These are phyloP conservation scores for Amanita muscaria DNA, from an alignment of 768 basidiomycete genomes.

Conservation along the genomic window DNA sequence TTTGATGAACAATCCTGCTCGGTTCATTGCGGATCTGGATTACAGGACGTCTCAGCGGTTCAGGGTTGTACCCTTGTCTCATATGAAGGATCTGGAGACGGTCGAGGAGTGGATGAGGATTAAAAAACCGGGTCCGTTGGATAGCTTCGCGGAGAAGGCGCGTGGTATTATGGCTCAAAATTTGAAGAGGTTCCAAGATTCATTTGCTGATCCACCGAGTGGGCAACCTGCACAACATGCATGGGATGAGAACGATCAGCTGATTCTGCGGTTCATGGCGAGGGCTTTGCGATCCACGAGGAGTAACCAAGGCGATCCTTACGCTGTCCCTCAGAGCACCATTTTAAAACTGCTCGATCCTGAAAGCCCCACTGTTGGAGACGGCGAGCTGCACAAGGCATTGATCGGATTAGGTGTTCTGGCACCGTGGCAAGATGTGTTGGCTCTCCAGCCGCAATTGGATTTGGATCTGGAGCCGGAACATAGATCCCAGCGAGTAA, in stretches of 20 bases:
- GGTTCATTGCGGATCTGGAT: constrained; percentile 43
- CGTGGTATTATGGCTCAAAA: constrained; percentile 29
- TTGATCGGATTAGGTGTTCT: constrained; percentile 67
- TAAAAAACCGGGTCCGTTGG: constrained; percentile 28
- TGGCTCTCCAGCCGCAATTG: constrained; percentile 30
- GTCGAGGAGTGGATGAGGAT: constrained; percentile 42
- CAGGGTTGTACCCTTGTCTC: constrained; percentile 50
- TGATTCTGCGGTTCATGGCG: constrained; percentile 51
- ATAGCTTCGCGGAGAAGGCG: constrained; percentile 44
- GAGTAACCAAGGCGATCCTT: constrained; percentile 55
- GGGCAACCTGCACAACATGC: constrained; percentile 18
- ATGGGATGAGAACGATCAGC: constrained; percentile 46
- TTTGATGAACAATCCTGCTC: constrained; percentile 43
- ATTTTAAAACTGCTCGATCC: constrained; percentile 52
- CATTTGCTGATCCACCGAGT: constrained; percentile 24
- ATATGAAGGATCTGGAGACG: constrained; percentile 41
- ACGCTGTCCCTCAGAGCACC: constrained; percentile 36
- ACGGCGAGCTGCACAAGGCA: constrained; percentile 33
- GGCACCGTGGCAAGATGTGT: constrained; percentile 74
- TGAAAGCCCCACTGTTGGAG: constrained; percentile 23
- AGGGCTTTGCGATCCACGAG: constrained; percentile 42
- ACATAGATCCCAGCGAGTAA: constrained; percentile 16
- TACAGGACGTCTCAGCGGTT: constrained; percentile 47
- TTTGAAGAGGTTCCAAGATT: constrained; percentile 19
- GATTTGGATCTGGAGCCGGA: constrained; percentile 27